Evolutionary conservation across 1,284 basidiomycete species (phyloP), one percentile per base, ranked within the genome.

Genomic region (Malassezia brasiliensis): DNA sequence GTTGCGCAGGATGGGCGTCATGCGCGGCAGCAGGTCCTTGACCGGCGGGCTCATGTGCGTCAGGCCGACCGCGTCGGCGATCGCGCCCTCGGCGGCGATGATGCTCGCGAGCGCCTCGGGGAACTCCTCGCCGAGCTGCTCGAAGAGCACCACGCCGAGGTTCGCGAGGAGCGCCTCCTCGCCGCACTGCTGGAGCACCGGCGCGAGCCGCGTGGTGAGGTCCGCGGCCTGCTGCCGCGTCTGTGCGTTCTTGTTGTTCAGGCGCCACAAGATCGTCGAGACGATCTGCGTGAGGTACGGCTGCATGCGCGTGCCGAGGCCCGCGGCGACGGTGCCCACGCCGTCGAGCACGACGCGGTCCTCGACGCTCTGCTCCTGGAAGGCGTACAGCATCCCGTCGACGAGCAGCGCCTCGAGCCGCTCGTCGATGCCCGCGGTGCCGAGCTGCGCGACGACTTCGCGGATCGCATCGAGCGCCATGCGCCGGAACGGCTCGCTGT

Each of bases 381-480:
- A 98, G 6, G 94, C 86, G 74, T 93, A 96, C 77, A 98, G 98
- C 76, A 98, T 93, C 45, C 94, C 93, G 71, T 99, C 94, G 32
- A 98, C 87, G 12, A 99, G 82, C 54, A 88, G 83, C 12, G 93
- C 83, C 77, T 99, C 93, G 45, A 98, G 80, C 47, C 90, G 82
- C 76, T 98, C 90, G 72, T 98, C 93, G 56, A 98, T 88, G 70
- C 98, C 94, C 1, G 91, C 88, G 2, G 93, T 89, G 53, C 94
- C 91, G 4, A 94, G 82, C 11, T 85, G 86, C 7, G 85, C 84
- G 31, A 99, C 82, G 36, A 98, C 94, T 75, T 96, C 94, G 20
- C 90, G 94, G 67, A 98, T 96, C 0, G 94, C 96, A 79, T 98
- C 94, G 93, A 98, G 98, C 39, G 96, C 91, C 94, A 98, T 98